Evolutionary conservation across 192 early-diverging fungal species (phyloP).

Genomic region (Piromyces sp.): DNA sequence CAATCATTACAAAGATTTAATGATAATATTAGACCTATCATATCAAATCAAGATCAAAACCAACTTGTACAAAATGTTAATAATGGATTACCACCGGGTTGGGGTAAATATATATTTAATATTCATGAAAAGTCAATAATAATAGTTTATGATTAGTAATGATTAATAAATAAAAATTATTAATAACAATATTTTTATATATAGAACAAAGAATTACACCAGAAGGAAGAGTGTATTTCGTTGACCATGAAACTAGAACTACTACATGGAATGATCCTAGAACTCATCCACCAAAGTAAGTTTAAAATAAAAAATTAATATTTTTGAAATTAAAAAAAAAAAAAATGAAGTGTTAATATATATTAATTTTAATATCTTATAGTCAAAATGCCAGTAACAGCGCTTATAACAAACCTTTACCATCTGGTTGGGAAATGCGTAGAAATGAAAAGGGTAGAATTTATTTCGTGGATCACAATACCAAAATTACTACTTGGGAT

Average conservation of each 20-base stretch:
- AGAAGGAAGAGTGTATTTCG: constrained; percentile 68
- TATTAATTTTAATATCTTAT: not conserved
- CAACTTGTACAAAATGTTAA: not conserved
- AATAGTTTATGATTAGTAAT: too few relatives aligned
- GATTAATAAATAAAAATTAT: too few relatives aligned
- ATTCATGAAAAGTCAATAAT: too few relatives aligned
- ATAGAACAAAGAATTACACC: not conserved
- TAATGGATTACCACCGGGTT: not conserved
- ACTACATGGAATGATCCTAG: constrained; percentile 98
- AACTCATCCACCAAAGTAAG: constrained; percentile 1
- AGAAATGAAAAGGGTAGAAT: constrained; percentile 80
- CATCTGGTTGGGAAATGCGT: constrained; percentile 97
- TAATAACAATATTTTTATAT: too few relatives aligned
- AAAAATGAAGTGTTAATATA: too few relatives aligned
- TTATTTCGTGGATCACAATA: constrained; percentile 97
- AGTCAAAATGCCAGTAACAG: not conserved
- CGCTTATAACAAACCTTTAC: constrained; percentile 20
- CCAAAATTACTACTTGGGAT: constrained; percentile 98
- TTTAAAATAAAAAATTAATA: too few relatives aligned
- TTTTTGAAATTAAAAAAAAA: too few relatives aligned
- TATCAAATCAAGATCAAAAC: not conserved
- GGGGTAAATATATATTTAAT: too few relatives aligned
- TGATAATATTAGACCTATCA: not conserved
- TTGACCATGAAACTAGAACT: constrained; percentile 94
- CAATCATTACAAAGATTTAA: not conserved